phyloP scores from a whole-genome alignment of 116 monocot genomes.

The Phalaenopsis hybrid region DNA sequence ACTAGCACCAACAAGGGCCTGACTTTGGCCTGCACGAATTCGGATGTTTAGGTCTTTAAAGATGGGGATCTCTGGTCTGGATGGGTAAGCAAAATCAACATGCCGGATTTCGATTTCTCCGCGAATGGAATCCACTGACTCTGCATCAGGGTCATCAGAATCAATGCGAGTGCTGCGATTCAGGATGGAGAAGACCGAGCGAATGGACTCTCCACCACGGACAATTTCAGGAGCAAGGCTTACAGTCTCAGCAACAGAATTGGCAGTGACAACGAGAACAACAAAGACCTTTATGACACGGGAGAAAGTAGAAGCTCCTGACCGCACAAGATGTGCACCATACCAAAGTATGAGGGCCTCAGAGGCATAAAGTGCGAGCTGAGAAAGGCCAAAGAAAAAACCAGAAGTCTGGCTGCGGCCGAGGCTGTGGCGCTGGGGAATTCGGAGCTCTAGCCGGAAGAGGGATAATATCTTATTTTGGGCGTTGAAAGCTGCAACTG shows the following conservation, averaged over 20 bases:
- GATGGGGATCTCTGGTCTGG: slow-evolving; percentile 68
- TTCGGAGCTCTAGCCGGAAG: slow-evolving; percentile 60
- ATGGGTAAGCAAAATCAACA: slow-evolving; percentile 81
- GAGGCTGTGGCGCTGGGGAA: slow-evolving; percentile 57
- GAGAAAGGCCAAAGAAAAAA: slow-evolving; percentile 75
- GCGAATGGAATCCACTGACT: slow-evolving; percentile 52
- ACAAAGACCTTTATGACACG: slow-evolving; percentile 78
- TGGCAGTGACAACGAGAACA: slow-evolving; percentile 86
- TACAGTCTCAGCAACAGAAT: slow-evolving; percentile 86
- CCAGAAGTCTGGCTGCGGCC: slow-evolving; percentile 75
- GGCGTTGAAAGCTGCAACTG: slow-evolving; percentile 88
- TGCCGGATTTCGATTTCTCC: slow-evolving; percentile 84
- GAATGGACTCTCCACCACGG: slow-evolving; percentile 81
- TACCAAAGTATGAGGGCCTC: slow-evolving; percentile 98
- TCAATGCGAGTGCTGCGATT: slow-evolving; percentile 68
- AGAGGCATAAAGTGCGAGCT: slow-evolving; percentile 73
- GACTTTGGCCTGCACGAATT: slow-evolving; percentile 59
- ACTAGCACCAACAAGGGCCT: slow-evolving; percentile 80
- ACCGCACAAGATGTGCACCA: slow-evolving; percentile 73
- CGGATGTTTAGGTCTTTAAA: slow-evolving; percentile 78
- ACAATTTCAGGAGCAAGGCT: slow-evolving; percentile 90
- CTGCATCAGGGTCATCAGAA: slow-evolving; percentile 63
- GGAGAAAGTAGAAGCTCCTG: slow-evolving; percentile 63
- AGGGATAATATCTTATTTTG: slow-evolving; percentile 66
- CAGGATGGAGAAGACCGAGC: slow-evolving; percentile 76